Evolutionary conservation across 129 eudicot species (phyloP), one percentile per base, ranked within the genome.

Genomic region (Mikania micrantha): DNA sequence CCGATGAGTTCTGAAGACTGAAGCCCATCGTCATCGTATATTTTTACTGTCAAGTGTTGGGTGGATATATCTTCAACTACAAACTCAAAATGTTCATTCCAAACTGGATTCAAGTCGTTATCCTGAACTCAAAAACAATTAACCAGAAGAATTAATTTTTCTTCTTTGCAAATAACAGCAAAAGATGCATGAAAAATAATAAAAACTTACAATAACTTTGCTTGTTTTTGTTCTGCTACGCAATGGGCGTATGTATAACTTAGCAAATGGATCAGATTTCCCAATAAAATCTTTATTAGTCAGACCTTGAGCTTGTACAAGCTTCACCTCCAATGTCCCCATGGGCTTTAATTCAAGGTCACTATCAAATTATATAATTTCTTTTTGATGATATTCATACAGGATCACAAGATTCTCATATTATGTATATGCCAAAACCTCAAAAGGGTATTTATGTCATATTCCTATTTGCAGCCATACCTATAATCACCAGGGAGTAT

Each of bases 51-150:
- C 95, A 93, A 79, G 65, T 88, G 82, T 71, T 93, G 99, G 50
- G 96, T 89, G 68, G 95, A 80, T 60, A 42, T 68, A 80, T 93
- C 99, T 66, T 93, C 99, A 58, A 93, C 83, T 68, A 82, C 78
- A 75, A 93, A 93, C 84, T 93, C 95, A 50, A 84, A 93, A 82
- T 93, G 99, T 41, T 93, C 99, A 56, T 93, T 93, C 99, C 99
- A 93, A 39, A 93, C 83, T 38, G 99, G 99, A 86, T 84, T 93
- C 82, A 93, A 73, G 56, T 93, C 78, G 69, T 93, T 93, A 84
- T 79, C 80, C 99, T 93, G 87, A 71, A 67, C 58, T 42, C 24
- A 64, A 72, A n/a, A 29, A 36, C 28, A 56, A n/a, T 32, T 19
- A 48, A 76, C 62, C 64, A 22, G 28, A 50, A 16, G 17, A 53